These are phyloP conservation scores for Huntiella savannae DNA, from an alignment of 2,329 filamentous ascomycete genomes.

Conservation along the genomic window DNA sequence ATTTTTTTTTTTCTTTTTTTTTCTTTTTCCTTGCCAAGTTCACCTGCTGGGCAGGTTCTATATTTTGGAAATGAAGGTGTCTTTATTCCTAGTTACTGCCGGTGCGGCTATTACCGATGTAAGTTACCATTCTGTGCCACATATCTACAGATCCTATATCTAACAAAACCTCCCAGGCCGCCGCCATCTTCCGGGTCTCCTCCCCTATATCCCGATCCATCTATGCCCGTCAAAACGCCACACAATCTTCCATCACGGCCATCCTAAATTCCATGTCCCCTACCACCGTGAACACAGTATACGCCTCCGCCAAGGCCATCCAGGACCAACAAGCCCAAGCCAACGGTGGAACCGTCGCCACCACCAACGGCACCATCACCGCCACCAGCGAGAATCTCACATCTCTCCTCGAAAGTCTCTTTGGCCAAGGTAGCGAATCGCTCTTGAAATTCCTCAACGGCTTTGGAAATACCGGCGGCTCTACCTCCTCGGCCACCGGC, in stretches of 20 bases:
- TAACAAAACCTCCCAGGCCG: not conserved
- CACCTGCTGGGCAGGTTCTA: too few relatives aligned
- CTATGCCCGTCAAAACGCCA: not conserved
- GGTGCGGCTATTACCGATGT: slow-evolving; percentile 5
- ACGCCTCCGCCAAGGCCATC: not conserved
- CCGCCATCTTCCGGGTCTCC: not conserved
- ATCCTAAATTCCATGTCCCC: not conserved
- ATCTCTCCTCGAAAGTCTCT: not conserved
- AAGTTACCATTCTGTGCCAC: not conserved
- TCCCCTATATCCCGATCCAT: not conserved
- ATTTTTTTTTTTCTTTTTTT: too few relatives aligned
- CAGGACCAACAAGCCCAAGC: not conserved
- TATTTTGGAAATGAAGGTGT: slow-evolving; percentile 1
- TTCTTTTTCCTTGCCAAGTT: too few relatives aligned
- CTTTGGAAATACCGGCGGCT: slow-evolving; percentile 1
- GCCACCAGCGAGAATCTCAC: not conserved
- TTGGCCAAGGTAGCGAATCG: not conserved
- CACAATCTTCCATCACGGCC: not conserved
- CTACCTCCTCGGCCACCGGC: not conserved
- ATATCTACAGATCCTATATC: not conserved
- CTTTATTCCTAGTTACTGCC: slow-evolving; percentile 5
- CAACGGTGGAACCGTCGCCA: not conserved
- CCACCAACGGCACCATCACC: not conserved
- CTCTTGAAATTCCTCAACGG: slow-evolving; percentile 4
- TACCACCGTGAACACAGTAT: not conserved